A percentile compares a stretch with the other conserved stretches of the same genome.
Evolutionary conservation across 129 eudicot species (phyloP).

Genomic region (Flaveria bidentis): DNA sequence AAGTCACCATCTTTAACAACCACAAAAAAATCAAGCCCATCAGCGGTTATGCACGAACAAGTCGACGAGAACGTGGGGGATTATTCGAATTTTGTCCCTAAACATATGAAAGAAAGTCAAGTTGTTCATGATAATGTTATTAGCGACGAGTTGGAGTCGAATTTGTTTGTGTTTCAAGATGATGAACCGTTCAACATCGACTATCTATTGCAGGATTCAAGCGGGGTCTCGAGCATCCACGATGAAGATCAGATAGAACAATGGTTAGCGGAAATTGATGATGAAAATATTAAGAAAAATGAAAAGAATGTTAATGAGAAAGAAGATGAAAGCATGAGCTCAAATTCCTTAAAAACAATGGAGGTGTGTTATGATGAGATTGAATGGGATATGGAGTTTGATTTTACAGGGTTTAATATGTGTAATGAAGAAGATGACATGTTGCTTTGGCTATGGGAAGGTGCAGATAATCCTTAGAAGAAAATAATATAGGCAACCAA

Average conservation of each 20-base stretch:
- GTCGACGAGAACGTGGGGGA: background rate
- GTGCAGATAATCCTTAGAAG: background rate
- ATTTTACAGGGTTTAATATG: slow-evolving; percentile 5
- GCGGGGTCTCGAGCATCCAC: background rate
- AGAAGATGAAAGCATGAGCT: slow-evolving; percentile 1
- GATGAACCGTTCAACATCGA: slow-evolving; percentile 10
- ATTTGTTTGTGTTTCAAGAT: background rate
- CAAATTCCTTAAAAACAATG: background rate
- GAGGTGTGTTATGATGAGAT: slow-evolving; percentile 11
- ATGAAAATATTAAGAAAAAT: background rate
- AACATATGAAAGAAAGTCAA: background rate
- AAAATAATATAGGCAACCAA: no score
- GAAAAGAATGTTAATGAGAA: background rate
- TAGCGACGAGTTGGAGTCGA: background rate
- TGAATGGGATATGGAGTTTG: slow-evolving; percentile 26
- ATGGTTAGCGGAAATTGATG: slow-evolving; percentile 15
- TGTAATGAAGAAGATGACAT: slow-evolving; percentile 26
- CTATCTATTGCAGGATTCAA: slow-evolving; percentile 24
- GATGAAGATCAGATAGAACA: slow-evolving; percentile 17
- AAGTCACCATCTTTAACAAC: background rate
- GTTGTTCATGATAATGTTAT: background rate
- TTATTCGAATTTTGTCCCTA: background rate
- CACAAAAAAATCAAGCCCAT: no score
- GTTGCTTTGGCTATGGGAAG: slow-evolving; percentile 30
- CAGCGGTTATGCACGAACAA: background rate